Percentiles rank a stretch among this genome's conserved stretches.
Conservation (phyloP, 75 land plant genomes). For the Adiantum capillusveneris region DNA sequence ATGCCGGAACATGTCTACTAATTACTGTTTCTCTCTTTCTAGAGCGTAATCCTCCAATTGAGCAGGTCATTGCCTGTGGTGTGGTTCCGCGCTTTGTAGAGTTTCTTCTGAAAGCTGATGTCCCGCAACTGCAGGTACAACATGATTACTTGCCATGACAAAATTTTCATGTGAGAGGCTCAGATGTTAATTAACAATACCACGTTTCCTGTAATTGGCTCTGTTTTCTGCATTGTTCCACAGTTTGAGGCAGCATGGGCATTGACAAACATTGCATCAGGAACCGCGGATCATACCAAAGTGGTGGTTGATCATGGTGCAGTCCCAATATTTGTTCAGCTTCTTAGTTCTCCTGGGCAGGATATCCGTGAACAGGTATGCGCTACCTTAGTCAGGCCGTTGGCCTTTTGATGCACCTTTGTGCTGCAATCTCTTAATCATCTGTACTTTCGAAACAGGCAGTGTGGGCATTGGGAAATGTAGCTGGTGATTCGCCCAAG, state of each 20-base stretch:
- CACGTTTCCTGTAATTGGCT: too few relatives aligned
- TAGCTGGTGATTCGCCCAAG: slow-evolving; percentile 70
- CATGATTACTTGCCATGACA: too few relatives aligned
- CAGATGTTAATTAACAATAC: too few relatives aligned
- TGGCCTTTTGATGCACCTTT: not conserved
- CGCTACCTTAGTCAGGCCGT: too few relatives aligned
- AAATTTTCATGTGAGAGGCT: too few relatives aligned
- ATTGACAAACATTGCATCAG: slow-evolving; percentile 75
- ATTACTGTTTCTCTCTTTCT: not conserved
- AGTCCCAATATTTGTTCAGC: slow-evolving; percentile 51
- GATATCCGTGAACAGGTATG: slow-evolving; percentile 77
- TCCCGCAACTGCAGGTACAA: slow-evolving; percentile 89
- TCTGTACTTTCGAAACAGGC: slow-evolving; percentile 34
- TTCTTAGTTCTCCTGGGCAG: slow-evolving; percentile 49
- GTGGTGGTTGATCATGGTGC: slow-evolving; percentile 71
- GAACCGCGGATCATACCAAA: slow-evolving; percentile 68
- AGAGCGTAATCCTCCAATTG: slow-evolving; percentile 49
- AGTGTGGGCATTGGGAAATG: slow-evolving; percentile 76
- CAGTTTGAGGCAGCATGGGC: slow-evolving; percentile 92
- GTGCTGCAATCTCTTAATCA: too few relatives aligned
- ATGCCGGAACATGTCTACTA: too few relatives aligned
- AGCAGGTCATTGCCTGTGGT: slow-evolving; percentile 54
- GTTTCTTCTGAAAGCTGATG: slow-evolving; percentile 48
- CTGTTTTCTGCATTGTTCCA: slow-evolving; percentile 1
- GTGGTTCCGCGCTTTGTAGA: slow-evolving; percentile 74